phyloP scores from a whole-genome alignment of 2,329 filamentous ascomycete species.

The Graphilbum ipis-grandicollis region DNA sequence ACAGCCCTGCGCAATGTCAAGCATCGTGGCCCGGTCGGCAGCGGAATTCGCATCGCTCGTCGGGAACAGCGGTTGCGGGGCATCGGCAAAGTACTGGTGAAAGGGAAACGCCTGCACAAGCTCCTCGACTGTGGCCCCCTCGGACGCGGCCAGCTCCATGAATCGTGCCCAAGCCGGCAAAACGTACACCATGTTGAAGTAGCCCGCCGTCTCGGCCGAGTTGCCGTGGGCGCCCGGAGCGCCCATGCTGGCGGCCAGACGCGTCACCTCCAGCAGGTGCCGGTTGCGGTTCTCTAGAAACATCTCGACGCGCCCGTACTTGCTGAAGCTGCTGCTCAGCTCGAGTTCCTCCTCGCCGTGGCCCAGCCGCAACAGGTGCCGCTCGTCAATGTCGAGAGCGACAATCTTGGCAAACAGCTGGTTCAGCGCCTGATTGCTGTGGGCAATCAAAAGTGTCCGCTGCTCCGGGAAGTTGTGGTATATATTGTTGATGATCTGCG shows the following conservation, averaged over 20 bases:
- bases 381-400: constrained; percentile 87
- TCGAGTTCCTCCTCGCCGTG: constrained; percentile 91
- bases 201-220: constrained; percentile 90
- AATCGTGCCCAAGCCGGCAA: constrained; percentile 80
- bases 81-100: constrained; percentile 69
- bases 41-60: no score
- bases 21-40: constrained; percentile 45
- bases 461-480: constrained; percentile 96
- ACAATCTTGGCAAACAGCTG: constrained; percentile 97
- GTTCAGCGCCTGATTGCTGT: constrained; percentile 95
- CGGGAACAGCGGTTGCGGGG: constrained; percentile 73
- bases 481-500: constrained; percentile 96
- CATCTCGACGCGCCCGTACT: constrained; percentile 84
- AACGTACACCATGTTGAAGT: constrained; percentile 88
- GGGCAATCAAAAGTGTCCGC: constrained; percentile 79
- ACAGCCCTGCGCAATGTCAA: constrained; percentile 71
- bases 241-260: constrained; percentile 66
- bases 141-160: constrained; percentile 42
- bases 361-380: constrained; percentile 79
- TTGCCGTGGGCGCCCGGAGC: constrained; percentile 90
- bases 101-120: constrained; percentile 72
- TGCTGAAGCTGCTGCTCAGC: constrained; percentile 76
- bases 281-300: constrained; percentile 76
- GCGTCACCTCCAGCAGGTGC: constrained; percentile 69
- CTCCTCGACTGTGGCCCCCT: constrained; percentile 37